Evolutionary conservation across 306 rosid species (phyloP), one percentile per base, ranked within the genome.

Genomic region (Echinosophora koreensis): DNA sequence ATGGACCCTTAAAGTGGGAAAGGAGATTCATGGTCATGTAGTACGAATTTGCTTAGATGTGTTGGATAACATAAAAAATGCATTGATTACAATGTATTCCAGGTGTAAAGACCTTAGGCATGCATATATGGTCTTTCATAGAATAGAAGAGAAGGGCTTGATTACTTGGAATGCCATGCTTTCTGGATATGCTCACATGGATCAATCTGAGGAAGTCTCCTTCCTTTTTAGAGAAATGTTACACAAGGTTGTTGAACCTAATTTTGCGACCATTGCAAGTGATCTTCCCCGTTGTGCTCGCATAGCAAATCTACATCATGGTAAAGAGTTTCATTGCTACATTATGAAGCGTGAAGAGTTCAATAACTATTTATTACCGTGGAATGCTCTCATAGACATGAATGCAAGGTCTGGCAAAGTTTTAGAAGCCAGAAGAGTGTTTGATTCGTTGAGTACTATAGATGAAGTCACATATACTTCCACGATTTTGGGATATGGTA

Each of bases 311-410:
- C 90, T 95, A 59, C 93, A 90, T 71, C 97, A 90, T 18, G 97
- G 97, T 37, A 92, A 87, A 72, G 98, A 92, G 82, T 92, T 92
- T 71, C 97, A 95, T 78, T 88, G 97, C 83, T 92, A 89, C 81
- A 89, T 95, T 56, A 69, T 77, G 50, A 95, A 90, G 75, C 86
- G 69, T 37, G 82, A 77, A 69, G 86, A 77, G 77, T 87, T 92
- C 30, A 57, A 52, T 61, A 85, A 86, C 56, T 51, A 79, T 59
- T 82, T 95, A 28, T 66, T 89, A 12, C 73, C 89, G 81, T 83
- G 96, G 98, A 95, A 95, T 84, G 84, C 92, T 49, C 89, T 92
- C 32, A 87, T 95, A 58, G 97, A 90, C 74, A 92, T 95, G 97
- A 92, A 95, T 81, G 87, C 96, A 39, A 88, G 93, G 83, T 92